These are phyloP conservation scores for Sporothrix phasma DNA, from an alignment of 2,329 filamentous ascomycete genomes.

Conservation along the genomic window DNA sequence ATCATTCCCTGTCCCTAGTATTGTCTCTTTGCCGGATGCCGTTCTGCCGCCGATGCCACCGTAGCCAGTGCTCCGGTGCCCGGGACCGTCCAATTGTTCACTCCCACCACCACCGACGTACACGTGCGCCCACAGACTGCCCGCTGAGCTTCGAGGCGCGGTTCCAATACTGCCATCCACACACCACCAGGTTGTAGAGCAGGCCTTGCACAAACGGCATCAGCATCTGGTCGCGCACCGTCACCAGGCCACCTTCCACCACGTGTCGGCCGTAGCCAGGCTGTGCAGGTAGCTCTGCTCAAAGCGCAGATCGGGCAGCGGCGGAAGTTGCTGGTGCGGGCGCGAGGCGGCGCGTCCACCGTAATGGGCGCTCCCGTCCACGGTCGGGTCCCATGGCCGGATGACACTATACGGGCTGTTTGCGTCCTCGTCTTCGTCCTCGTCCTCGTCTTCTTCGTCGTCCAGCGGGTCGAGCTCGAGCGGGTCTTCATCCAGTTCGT, in stretches of 20 bases:
- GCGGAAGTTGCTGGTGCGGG: conserved; percentile 41
- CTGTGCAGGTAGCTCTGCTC: conserved; percentile 97
- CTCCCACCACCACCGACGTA: conserved; percentile 89
- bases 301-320: conserved; percentile 83
- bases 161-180: conserved; percentile 89
- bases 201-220: conserved; percentile 82
- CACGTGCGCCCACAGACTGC: conserved; percentile 61
- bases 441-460: conserved; percentile 26
- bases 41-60: background rate
- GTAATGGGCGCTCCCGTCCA: conserved; percentile 48
- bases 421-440: conserved; percentile 37
- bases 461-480: conserved; percentile 31
- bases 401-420: conserved; percentile 56
- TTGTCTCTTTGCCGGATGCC: background rate
- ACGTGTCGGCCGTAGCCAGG: conserved; percentile 68
- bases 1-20: background rate
- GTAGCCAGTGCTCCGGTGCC: conserved; percentile 19
- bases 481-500: conserved; percentile 35
- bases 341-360: conserved; percentile 40
- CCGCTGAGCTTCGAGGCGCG: conserved; percentile 66
- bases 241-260: conserved; percentile 76
- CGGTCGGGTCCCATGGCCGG: conserved; percentile 37
- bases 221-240: conserved; percentile 79
- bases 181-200: conserved; percentile 74
- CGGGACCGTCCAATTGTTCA: conserved; percentile 81